Conservation (phyloP, 768 basidiomycete genomes). For the Leccinum longicurvipes region DNA sequence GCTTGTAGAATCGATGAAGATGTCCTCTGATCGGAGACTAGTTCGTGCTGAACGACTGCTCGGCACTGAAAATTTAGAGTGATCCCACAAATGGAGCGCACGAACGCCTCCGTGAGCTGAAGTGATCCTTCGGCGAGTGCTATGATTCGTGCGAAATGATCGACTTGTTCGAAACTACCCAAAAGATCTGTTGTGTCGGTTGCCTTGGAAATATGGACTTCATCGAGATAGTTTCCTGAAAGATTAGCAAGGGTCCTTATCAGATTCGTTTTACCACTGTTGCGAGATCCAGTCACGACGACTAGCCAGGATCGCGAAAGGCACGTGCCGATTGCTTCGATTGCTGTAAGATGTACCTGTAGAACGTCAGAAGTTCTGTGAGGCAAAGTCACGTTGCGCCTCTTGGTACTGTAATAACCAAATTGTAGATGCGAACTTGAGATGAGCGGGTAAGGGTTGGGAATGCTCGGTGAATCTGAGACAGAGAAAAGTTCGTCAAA, state of each 20-base stretch:
- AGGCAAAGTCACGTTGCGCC: slow-evolving; percentile 31
- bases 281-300: slow-evolving; percentile 76
- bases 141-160: slow-evolving; percentile 41
- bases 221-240: slow-evolving; percentile 64
- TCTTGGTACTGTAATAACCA: slow-evolving; percentile 52
- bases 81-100: slow-evolving; percentile 34
- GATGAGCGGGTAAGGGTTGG: slow-evolving; percentile 33
- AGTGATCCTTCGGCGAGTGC: slow-evolving; percentile 41
- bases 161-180: slow-evolving; percentile 93
- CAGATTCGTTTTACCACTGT: slow-evolving; percentile 77
- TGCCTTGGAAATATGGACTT: slow-evolving; percentile 77
- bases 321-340: slow-evolving; percentile 76
- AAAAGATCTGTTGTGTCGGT: slow-evolving; percentile 93
- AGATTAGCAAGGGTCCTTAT: slow-evolving; percentile 67
- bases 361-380: slow-evolving; percentile 50
- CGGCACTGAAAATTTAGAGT: slow-evolving; percentile 15
- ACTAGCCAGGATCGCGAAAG: slow-evolving; percentile 79
- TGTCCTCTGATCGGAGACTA: slow-evolving; percentile 16
- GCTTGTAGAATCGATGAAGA: slow-evolving; percentile 22
- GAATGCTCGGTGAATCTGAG: slow-evolving; percentile 35
- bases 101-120: slow-evolving; percentile 34
- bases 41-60: slow-evolving; percentile 11
- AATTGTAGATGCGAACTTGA: slow-evolving; percentile 55
- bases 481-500: slow-evolving; percentile 52
- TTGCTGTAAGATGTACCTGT: slow-evolving; percentile 56